Evolutionary conservation across 371 early-diverging fungal genomes (phyloP).

Genomic region (Zancudomyces culisetae): DNA sequence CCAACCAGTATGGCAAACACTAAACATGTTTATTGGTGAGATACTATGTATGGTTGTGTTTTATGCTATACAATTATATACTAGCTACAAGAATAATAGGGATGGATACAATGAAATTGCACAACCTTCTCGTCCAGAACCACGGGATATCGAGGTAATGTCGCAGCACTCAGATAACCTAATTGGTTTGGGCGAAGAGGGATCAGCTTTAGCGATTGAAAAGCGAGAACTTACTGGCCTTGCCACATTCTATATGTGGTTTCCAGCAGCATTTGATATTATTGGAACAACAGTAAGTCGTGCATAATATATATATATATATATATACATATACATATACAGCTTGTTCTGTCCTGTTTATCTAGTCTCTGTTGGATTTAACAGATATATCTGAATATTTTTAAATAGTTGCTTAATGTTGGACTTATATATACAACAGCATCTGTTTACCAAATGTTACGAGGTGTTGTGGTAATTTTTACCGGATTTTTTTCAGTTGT

Average conservation of each 20-base stretch:
- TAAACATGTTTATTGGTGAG: constrained; percentile 93
- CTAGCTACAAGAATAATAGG: not conserved
- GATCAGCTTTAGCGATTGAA: not conserved
- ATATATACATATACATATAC: constrained; percentile 8
- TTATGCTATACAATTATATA: constrained; percentile 9
- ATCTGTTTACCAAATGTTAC: constrained; percentile 90
- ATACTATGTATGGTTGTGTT: constrained; percentile 43
- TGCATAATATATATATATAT: too few relatives aligned
- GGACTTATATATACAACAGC: constrained; percentile 82
- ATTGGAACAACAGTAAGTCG: constrained; percentile 56
- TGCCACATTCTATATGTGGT: constrained; percentile 49
- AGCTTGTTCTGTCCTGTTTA: constrained; percentile 1
- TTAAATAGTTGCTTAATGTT: constrained; percentile 51
- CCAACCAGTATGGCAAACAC: constrained; percentile 93
- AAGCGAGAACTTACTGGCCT: constrained; percentile 31
- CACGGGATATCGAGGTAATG: not conserved
- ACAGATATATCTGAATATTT: constrained; percentile 20
- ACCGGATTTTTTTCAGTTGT: constrained; percentile 69
- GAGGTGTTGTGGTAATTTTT: constrained; percentile 86
- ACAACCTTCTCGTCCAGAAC: not conserved
- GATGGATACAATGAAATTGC: constrained; percentile 13
- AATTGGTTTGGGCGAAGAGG: not conserved
- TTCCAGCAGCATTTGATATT: constrained; percentile 84
- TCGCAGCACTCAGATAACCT: constrained; percentile 3
- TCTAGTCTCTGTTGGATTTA: not conserved